Conservation (phyloP, 306 rosid genomes). For the Boehmeria nivea region DNA sequence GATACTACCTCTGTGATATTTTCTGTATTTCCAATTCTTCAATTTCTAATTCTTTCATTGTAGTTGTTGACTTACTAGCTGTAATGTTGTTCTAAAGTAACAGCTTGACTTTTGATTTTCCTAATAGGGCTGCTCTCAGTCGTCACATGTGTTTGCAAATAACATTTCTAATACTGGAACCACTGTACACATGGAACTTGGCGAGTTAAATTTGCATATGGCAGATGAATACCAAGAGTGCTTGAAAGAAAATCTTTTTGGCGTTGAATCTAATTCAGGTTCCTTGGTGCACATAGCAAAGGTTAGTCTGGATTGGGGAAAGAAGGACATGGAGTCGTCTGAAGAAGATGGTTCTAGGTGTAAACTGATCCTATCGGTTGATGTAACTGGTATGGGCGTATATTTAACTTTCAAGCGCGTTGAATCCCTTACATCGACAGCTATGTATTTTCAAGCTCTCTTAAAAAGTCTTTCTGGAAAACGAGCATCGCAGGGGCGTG, state of each 20-base stretch:
- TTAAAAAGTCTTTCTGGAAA: slow-evolving; percentile 57
- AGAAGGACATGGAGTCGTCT: slow-evolving; percentile 69
- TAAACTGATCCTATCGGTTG: slow-evolving; percentile 66
- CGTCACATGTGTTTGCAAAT: slow-evolving; percentile 83
- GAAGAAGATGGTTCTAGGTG: slow-evolving; percentile 60
- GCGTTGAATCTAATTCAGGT: slow-evolving; percentile 87
- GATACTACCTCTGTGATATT: no score
- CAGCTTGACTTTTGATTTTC: slow-evolving; percentile 23
- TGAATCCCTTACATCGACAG: slow-evolving; percentile 80
- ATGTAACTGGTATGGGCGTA: slow-evolving; percentile 87
- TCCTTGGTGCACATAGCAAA: slow-evolving; percentile 77
- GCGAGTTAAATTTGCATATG: slow-evolving; percentile 87
- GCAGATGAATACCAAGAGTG: slow-evolving; percentile 91
- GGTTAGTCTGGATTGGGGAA: slow-evolving; percentile 94
- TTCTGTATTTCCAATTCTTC: background rate
- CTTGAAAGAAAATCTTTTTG: slow-evolving; percentile 79
- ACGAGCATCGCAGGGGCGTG: slow-evolving; percentile 50
- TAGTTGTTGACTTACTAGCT: no score
- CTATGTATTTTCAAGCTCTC: slow-evolving; percentile 65
- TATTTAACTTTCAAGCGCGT: slow-evolving; percentile 67
- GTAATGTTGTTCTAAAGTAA: background rate
- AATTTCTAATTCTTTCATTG: background rate
- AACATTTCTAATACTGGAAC: slow-evolving; percentile 80
- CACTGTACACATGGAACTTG: slow-evolving; percentile 77
- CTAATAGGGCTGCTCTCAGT: slow-evolving; percentile 86